phyloP scores from a whole-genome alignment of 2,329 filamentous ascomycete genomes.

The Trichoderma polysporum region DNA sequence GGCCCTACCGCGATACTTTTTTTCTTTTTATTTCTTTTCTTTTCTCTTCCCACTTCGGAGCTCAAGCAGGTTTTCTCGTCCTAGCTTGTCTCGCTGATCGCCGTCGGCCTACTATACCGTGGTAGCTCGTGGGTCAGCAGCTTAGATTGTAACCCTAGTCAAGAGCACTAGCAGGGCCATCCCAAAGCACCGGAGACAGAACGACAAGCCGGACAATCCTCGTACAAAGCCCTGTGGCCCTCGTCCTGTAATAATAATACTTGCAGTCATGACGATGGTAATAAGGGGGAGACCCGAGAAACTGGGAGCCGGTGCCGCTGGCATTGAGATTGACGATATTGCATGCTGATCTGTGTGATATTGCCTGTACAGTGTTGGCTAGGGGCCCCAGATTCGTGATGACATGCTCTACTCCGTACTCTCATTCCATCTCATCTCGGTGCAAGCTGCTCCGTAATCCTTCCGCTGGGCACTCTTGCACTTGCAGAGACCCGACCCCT shows the following conservation, averaged over 20 bases:
- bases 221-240: not conserved
- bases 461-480: not conserved
- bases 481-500: not conserved
- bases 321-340: constrained; percentile 6
- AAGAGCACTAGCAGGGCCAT: constrained; percentile 12
- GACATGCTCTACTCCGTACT: not conserved
- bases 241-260: not conserved
- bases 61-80: not conserved
- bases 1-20: constrained; percentile 1
- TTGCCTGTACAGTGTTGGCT: not conserved
- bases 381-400: not conserved
- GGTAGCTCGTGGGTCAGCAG: constrained; percentile 1
- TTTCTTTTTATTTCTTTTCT: too few species aligned
- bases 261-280: not conserved
- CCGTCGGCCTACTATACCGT: constrained; percentile 4
- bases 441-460: not conserved
- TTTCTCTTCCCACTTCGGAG: not conserved
- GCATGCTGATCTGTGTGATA: not conserved
- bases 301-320: constrained; percentile 3
- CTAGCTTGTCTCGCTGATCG: not conserved
- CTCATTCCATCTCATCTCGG: not conserved
- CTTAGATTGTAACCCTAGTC: not conserved
- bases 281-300: constrained; percentile 1
- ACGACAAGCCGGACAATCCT: not conserved
- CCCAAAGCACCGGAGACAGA: constrained; percentile 15